Evolutionary conservation across 352 stramenopile species (phyloP), one percentile per base, ranked within the genome.

Genomic region (Achlya hypogyna): DNA sequence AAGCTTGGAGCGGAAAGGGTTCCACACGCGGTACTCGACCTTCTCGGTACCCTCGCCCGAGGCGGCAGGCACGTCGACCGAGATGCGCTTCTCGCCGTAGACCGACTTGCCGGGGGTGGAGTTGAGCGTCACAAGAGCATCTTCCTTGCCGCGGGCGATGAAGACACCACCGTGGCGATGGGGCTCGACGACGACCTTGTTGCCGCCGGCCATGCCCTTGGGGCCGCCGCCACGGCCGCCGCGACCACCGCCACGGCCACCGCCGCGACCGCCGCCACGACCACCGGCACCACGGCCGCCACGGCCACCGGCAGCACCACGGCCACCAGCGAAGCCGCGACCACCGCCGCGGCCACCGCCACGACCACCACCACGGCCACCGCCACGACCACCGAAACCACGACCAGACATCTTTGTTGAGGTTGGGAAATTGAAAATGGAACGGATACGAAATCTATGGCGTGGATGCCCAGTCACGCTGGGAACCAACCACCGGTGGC

Each of bases 1-100:
- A 43, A 99, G 86, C 90, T 99, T 99, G 56, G 96, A 99, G 70
- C 97, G 90, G 90, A 99, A 99, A 65, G 97, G 97, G 85, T 99
- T 99, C 97, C 97, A 99, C 65, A 99, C 96, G 69, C 97, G 93
- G 83, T 99, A 99, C 81, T 99, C 97, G 34, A 99, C 89, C 88
- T 99, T 99, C 70, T 95, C 89, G 0, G 89, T 89, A 62, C 88
- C 86, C 70, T 96, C 89, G 42, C 90, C 84, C 53, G 83, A 87
- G 42, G 92, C 88, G 14, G 88, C 78, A 6, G 95, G 87, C 38
- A 96, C 94, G 62, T 99, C 97, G 2, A 99, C 97, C 52, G 88
- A 98, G 71, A 99, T 99, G 73, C 95, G 86, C 84, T 99, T 99
- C 79, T 99, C 97, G 67, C 97, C 97, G 81, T 99, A 99, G 38